These are phyloP conservation scores for Circinella umbellata DNA, from an alignment of 371 early-diverging fungal species.

Conservation along the genomic window DNA sequence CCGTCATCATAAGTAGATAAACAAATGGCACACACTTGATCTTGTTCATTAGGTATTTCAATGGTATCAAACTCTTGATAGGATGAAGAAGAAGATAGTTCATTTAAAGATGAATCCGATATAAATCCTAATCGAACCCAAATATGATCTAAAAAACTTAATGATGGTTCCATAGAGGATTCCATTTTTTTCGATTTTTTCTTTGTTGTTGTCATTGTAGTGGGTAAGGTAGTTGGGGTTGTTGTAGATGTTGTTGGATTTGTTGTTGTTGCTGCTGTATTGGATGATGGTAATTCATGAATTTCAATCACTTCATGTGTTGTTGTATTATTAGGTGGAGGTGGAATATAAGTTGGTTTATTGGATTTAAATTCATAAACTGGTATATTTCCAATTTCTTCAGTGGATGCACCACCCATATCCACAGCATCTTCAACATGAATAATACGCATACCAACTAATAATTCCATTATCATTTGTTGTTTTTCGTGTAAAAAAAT, in stretches of 20 bases:
- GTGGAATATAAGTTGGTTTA: background rate
- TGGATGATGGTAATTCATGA: constrained; percentile 18
- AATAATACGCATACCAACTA: constrained; percentile 62
- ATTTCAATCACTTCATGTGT: constrained; percentile 16
- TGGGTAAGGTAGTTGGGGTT: too few species aligned
- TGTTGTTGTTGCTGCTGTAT: too few species aligned
- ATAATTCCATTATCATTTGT: background rate
- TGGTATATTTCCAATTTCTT: constrained; percentile 63
- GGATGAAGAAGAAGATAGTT: too few species aligned
- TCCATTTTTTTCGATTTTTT: background rate
- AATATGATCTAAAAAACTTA: constrained; percentile 29
- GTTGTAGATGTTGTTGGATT: too few species aligned
- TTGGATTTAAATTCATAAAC: constrained; percentile 46
- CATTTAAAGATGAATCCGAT: background rate
- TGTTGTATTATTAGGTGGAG: constrained; percentile 4
- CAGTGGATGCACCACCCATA: constrained; percentile 65
- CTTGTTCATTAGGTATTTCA: constrained; percentile 48
- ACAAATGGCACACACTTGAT: constrained; percentile 69
- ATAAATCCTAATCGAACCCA: constrained; percentile 33
- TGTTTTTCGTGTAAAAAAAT: background rate
- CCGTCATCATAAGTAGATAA: constrained; percentile 68
- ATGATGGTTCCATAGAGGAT: constrained; percentile 5
- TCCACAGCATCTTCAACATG: constrained; percentile 62
- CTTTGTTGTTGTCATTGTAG: background rate
- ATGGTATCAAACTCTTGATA: constrained; percentile 27